Base-by-base conservation (phyloP, 2,329 filamentous ascomycete genomes). In the Monosporascus sp. region DNA sequence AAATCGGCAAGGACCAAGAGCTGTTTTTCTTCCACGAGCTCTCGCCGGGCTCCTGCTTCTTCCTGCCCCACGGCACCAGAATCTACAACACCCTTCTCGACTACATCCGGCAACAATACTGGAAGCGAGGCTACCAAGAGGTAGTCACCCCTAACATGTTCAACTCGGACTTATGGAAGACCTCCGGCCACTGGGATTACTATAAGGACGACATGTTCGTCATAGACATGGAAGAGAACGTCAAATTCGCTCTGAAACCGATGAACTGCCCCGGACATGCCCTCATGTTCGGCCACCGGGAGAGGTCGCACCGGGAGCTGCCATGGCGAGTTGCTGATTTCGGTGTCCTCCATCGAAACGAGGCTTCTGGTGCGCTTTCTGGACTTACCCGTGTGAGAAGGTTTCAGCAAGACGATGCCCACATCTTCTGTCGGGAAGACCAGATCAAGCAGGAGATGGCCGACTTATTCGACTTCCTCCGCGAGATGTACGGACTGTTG, bases 71-170 rank as follows among this genome's bases (percentile, higher is more conserved):
- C 65, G 94, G 94, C 58, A 89, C 91, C 66, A 87, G 90, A 64
- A 96, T 97, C 66, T 95, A 95, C 79, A 96, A 97, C 69, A 86
- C 90, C 26, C 77, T 99, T 9, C 85, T 91, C 70, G 79, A 83
- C 18, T 90, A 94, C 68, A 80, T 99, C 58, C 85, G 89, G 58
- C 81, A 87, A 48, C 87, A 97, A 70, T 99, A 97, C 77, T 91
- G 89, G 80, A 90, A 89, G 69, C 89, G 94, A 59, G 91, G 89
- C 47, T 99, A 97, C 71, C 86, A 93, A 65, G 94, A 99, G 72
- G 94, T 99, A 57, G 90, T 92, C 69, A 91, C 92, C 3, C 94
- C 94, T 49, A 97, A 94, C 75, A 95, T 99, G 87, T 99, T 88
- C 78, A 96, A 97, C 68, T 85, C 91, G 14, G 82, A 90, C 7